A percentile compares a stretch with the other conserved stretches of the same genome.
Conservation (phyloP, 768 basidiomycete genomes). For the Daedaleopsis nitida region DNA sequence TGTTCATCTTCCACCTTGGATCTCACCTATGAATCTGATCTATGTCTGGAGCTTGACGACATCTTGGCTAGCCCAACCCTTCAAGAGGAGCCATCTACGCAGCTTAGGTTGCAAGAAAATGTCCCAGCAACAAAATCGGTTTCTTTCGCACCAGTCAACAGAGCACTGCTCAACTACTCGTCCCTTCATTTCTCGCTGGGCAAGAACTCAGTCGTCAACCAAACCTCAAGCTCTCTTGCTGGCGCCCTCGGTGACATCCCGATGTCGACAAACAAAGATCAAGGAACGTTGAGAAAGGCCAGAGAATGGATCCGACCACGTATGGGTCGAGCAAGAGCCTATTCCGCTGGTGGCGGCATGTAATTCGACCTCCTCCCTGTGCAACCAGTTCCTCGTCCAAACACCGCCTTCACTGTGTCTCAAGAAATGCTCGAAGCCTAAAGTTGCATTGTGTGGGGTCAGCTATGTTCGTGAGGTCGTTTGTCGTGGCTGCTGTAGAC, state of each 20-base stretch:
- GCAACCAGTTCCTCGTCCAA: not conserved
- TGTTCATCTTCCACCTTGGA: constrained; percentile 12
- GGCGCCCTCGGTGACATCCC: constrained; percentile 12
- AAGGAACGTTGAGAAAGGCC: not conserved
- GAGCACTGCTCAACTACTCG: not conserved
- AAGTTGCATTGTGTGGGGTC: not conserved
- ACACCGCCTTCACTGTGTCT: not conserved
- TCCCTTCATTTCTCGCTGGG: not conserved
- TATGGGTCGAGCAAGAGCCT: constrained; percentile 16
- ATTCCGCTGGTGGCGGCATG: constrained; percentile 19
- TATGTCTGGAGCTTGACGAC: constrained; percentile 22
- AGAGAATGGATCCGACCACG: constrained; percentile 15
- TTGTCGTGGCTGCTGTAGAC: not conserved
- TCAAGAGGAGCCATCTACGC: not conserved
- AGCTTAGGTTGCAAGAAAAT: not conserved
- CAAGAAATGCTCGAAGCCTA: no score
- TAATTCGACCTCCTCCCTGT: not conserved
- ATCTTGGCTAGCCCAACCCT: constrained; percentile 26
- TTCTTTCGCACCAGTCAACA: not conserved
- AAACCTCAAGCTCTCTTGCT: constrained; percentile 17
- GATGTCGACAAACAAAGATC: not conserved
- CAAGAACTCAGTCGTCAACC: not conserved
- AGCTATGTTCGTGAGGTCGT: not conserved
- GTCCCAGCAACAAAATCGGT: not conserved
- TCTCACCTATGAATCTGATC: not conserved